Base-by-base conservation (phyloP, 257 asterid species). In the Phtheirospermum japonicum region DNA sequence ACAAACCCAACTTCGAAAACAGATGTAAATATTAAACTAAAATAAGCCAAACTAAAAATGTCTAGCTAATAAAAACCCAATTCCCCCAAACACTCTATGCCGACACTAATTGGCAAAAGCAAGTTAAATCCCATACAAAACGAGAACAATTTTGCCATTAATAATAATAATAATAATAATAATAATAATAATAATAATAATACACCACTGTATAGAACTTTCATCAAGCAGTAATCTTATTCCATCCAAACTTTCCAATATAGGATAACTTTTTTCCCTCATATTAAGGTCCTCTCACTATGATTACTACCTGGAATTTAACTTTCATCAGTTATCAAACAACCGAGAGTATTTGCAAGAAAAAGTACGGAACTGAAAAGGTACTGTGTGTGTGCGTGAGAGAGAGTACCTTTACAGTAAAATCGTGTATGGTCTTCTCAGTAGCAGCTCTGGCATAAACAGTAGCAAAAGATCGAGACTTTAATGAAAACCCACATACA, bases 361-460 rank as follows among this genome's bases (percentile, higher is more conserved):
- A n/a, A n/a, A 43, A 43, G 20, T n/a, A 45, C 19, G 51, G 51
- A 45, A 45, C 51, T 45, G 51, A 6, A 49, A 49, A 17, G 30
- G 26, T n/a, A n/a, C n/a, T n/a, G n/a, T n/a, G n/a, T n/a, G n/a
- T 32, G 55, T 30, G 50, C 19, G 18, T 1, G 42, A 4, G 59
- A 42, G 58, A 56, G 32, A 19, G 60, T 36, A 88, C 98, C 96
- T 91, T 86, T 0, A 91, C 98, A 20, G 83, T 79, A 69, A 79
- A 91, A 71, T 91, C 98, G 78, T 91, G 74, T 5, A 91, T 46
- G 39, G 86, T 61, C 74, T 88, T 86, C 70, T 73, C 97, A 0
- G 93, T 83, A 67, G 98, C 97, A 73, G 97, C 93, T 79, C 85
- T 80, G 30, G 98, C 94, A 50, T 36, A 55, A 43, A 88, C 67